phyloP scores from a whole-genome alignment of 2,329 filamentous ascomycete species.

The Diaporthe sp. region DNA sequence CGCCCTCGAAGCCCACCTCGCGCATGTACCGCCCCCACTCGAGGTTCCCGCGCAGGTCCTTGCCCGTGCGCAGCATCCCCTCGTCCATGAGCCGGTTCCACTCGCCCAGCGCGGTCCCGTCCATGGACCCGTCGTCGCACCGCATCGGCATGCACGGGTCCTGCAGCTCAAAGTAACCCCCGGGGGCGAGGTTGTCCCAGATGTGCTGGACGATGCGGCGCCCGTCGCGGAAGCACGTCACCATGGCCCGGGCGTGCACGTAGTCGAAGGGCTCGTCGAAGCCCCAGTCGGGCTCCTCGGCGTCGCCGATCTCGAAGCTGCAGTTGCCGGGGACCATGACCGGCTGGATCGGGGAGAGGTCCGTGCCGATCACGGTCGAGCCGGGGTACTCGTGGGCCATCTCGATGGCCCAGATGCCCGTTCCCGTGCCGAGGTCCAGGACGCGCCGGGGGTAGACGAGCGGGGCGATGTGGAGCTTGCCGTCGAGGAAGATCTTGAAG shows the following conservation, averaged over 20 bases:
- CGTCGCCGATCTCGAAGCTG: slow-evolving; percentile 67
- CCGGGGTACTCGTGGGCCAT: slow-evolving; percentile 58
- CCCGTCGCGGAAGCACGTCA: slow-evolving; percentile 65
- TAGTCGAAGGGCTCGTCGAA: slow-evolving; percentile 64
- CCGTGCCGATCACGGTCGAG: slow-evolving; percentile 56
- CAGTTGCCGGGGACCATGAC: slow-evolving; percentile 65
- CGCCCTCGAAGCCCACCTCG: slow-evolving; percentile 50
- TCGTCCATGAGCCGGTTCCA: slow-evolving; percentile 52
- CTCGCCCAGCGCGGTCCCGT: slow-evolving; percentile 49
- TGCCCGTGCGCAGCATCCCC: slow-evolving; percentile 46
- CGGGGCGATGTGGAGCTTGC: slow-evolving; percentile 61
- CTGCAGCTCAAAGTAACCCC: slow-evolving; percentile 56
- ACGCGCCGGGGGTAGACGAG: slow-evolving; percentile 57
- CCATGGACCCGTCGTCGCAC: slow-evolving; percentile 51
- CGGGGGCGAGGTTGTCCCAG: slow-evolving; percentile 57
- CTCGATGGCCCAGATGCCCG: slow-evolving; percentile 66
- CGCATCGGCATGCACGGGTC: slow-evolving; percentile 50
- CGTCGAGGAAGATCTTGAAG: slow-evolving; percentile 56
- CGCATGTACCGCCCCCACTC: slow-evolving; percentile 49
- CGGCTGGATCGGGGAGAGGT: slow-evolving; percentile 61
- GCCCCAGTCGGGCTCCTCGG: slow-evolving; percentile 64
- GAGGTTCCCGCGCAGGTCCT: slow-evolving; percentile 49
- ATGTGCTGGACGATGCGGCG: slow-evolving; percentile 60
- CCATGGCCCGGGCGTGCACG: slow-evolving; percentile 65
- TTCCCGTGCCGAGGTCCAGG: slow-evolving; percentile 62